Evolutionary conservation across 1,284 basidiomycete species (phyloP), one percentile per base, ranked within the genome.

Genomic region (Ceratobasidium sp.): DNA sequence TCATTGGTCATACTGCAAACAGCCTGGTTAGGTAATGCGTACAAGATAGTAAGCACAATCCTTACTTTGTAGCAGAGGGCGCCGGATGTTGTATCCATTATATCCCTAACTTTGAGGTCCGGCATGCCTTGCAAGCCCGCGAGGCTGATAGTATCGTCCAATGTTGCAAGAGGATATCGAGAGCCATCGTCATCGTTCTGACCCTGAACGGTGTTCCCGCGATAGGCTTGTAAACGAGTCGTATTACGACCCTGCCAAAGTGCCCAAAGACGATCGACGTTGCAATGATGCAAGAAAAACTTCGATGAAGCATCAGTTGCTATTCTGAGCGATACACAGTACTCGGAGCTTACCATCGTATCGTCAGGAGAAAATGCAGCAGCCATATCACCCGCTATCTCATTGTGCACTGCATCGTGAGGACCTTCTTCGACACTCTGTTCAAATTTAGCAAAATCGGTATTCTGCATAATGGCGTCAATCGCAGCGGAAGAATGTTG

Each of bases 181-280:
- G 64, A 42, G n/a, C n/a, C 42, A 46, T 79, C 66, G 33, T 40
- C 28, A 15, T 61, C n/a, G 39, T 70, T 56, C 49, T 79, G 78
- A 2, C 49, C 66, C 49, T 69, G 56, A 20, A 77, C 77, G 6
- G 55, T 66, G 60, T 78, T 79, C 33, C 60, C 71, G 44, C 33
- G 28, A 42, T 77, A 63, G 55, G 58, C 73, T 23, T 67, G 28
- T 5, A 76, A 33, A 26, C 63, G 73, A 39, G 46, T 55, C 6
- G 2, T 13, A 51, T 67, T 56, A 3, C 44, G 66, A 49, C n/a
- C 73, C 44, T 79, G 78, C 78, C 78, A 79, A 10, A 53, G 44
- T 15, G 78, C 78, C 78, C 78, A 79, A 15, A 79, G 18, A 18
- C 78, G 78, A 72, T 79, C 78, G 26, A 79, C 66, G n/a, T 79